Evolutionary conservation across 1,139 yeast genomes (phyloP).

Genomic region (Pichia kudriavzevii): DNA sequence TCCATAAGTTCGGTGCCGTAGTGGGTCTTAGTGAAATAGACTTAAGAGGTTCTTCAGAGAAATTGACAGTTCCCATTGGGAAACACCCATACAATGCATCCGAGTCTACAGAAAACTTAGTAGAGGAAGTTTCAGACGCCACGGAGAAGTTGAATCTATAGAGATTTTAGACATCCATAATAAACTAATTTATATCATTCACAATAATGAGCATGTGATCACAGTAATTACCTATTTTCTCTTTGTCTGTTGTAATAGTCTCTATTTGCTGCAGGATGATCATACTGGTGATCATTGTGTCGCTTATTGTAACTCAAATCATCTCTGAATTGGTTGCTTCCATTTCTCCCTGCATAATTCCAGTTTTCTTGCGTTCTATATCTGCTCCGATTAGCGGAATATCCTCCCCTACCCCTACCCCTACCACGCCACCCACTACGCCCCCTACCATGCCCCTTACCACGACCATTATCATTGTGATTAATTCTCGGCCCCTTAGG

Average conservation of each 20-base stretch:
- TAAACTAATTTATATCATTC: too few species aligned
- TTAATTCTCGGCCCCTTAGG: conserved; percentile 14
- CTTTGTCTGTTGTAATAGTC: too few species aligned
- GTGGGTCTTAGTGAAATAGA: conserved; percentile 65
- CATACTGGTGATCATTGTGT: too few species aligned
- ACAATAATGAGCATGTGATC: too few species aligned
- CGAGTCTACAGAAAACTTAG: background rate
- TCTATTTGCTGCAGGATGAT: too few species aligned
- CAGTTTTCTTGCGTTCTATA: too few species aligned
- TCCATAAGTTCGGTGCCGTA: conserved; percentile 38
- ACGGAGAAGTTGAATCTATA: conserved; percentile 8
- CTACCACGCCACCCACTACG: conserved; percentile 3
- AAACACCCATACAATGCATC: conserved; percentile 21
- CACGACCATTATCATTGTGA: too few species aligned
- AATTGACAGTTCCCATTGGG: conserved; percentile 35
- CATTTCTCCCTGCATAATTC: background rate
- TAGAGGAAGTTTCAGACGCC: conserved; percentile 4
- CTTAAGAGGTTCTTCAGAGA: conserved; percentile 52
- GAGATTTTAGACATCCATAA: background rate
- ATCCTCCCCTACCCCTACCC: conserved; percentile 7
- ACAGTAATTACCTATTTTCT: too few species aligned
- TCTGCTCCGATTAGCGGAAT: too few species aligned
- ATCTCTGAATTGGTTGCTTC: too few species aligned
- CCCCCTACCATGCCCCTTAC: conserved; percentile 18
- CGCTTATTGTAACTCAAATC: too few species aligned